phyloP scores from a whole-genome alignment of 306 rosid genomes.

The Carpinus fangiana region DNA sequence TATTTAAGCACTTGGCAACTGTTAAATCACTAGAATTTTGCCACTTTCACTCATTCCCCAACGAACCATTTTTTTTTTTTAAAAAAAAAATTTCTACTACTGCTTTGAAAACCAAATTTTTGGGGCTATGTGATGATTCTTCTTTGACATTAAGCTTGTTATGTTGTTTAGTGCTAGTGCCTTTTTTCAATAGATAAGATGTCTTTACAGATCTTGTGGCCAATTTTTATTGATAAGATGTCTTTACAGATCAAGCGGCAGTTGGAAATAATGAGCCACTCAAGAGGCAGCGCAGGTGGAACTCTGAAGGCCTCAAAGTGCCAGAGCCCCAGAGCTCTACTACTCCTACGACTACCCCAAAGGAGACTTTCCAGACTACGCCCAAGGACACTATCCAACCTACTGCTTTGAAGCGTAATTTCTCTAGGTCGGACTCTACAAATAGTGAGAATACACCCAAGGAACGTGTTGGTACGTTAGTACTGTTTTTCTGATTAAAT shows the following conservation, averaged over 20 bases:
- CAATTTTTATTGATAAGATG: conserved; percentile 17
- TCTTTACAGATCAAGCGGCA: conserved; percentile 51
- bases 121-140: neutral
- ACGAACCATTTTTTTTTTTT: neutral
- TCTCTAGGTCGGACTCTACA: conserved; percentile 71
- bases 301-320: conserved; percentile 57
- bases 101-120: neutral
- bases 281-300: conserved; percentile 97
- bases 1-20: neutral
- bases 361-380: conserved; percentile 50
- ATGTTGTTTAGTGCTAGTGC: neutral
- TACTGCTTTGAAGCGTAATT: conserved; percentile 48
- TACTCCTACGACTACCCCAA: conserved; percentile 56
- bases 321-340: conserved; percentile 56
- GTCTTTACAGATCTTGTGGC: conserved; percentile 37
- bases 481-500: conserved; percentile 7
- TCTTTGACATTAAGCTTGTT: too few species aligned
- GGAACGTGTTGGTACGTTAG: conserved; percentile 88
- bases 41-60: neutral
- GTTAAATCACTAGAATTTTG: neutral
- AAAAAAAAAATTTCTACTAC: neutral
- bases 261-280: conserved; percentile 70
- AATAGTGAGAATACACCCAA: conserved; percentile 62
- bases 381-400: conserved; percentile 57
- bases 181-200: neutral